These are phyloP conservation scores for Podospora comata DNA, from an alignment of 495 filamentous ascomycete genomes.

Conservation along the genomic window DNA sequence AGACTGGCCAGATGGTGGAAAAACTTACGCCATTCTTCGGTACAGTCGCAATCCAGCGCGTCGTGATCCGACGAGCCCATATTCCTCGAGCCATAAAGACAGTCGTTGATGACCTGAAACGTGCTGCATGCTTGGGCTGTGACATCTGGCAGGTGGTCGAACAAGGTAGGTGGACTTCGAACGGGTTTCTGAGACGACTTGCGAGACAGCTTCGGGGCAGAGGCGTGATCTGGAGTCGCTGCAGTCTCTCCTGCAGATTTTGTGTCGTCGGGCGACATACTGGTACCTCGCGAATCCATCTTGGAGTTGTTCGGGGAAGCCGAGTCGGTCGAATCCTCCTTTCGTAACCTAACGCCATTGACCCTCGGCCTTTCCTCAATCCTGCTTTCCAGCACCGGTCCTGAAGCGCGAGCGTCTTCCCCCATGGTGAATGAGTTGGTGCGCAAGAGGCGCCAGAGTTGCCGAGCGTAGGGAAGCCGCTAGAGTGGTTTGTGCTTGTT, in stretches of 20 bases:
- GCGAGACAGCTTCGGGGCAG: conserved; percentile 69
- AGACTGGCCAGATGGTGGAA: conserved; percentile 4
- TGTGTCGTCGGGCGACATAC: conserved; percentile 44
- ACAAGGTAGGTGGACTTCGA: conserved; percentile 59
- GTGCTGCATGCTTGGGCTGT: conserved; percentile 68
- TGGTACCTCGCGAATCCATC: conserved; percentile 35
- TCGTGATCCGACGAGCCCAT: conserved; percentile 87
- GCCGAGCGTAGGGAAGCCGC: not conserved
- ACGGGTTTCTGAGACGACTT: conserved; percentile 69
- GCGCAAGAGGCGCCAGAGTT: conserved; percentile 12
- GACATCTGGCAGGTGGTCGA: conserved; percentile 65
- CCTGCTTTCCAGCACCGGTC: conserved; percentile 32
- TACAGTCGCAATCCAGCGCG: conserved; percentile 92
- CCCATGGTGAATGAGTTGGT: conserved; percentile 34
- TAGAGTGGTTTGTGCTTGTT: not conserved
- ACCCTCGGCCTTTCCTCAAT: conserved; percentile 31
- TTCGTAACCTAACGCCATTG: conserved; percentile 36
- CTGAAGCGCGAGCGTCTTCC: conserved; percentile 38
- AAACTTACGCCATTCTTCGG: conserved; percentile 90
- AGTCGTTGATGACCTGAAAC: conserved; percentile 80
- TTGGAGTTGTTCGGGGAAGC: conserved; percentile 42
- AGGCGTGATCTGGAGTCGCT: conserved; percentile 38
- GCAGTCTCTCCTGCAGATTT: conserved; percentile 43
- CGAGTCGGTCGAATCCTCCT: conserved; percentile 35
- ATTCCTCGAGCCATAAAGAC: conserved; percentile 82